phyloP scores from a whole-genome alignment of 2,329 filamentous ascomycete species.

The Fusarium longipes region DNA sequence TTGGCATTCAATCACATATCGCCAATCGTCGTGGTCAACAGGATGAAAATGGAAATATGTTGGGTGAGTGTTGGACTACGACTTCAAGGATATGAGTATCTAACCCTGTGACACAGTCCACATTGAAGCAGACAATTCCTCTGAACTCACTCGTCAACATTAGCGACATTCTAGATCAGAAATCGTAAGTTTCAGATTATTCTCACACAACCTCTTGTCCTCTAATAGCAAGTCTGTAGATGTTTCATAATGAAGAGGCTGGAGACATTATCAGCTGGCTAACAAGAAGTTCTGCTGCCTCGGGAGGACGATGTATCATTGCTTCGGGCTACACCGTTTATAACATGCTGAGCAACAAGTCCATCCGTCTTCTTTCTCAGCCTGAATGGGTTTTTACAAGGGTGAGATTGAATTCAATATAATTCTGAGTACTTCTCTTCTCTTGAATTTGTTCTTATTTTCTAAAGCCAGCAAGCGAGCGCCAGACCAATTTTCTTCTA shows the following conservation, averaged over 20 bases:
- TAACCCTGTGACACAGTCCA: constrained; percentile 57
- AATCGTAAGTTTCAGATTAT: constrained; percentile 57
- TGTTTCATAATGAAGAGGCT: constrained; percentile 76
- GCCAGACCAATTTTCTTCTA: constrained; percentile 67
- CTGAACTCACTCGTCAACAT: constrained; percentile 60
- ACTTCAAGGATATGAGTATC: not conserved
- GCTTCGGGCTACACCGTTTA: constrained; percentile 74
- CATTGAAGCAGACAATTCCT: constrained; percentile 67
- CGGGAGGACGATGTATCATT: constrained; percentile 74
- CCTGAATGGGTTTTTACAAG: constrained; percentile 73
- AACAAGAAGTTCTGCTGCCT: constrained; percentile 67
- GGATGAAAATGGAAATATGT: constrained; percentile 71
- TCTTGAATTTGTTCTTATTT: fast-evolving
- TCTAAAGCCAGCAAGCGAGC: constrained; percentile 47
- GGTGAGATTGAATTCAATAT: no score
- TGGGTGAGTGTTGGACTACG: constrained; percentile 58
- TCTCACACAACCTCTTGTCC: not conserved
- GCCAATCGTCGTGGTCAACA: constrained; percentile 70
- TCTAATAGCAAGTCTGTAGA: constrained; percentile 51
- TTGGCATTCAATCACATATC: constrained; percentile 73
- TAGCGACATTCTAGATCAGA: constrained; percentile 68
- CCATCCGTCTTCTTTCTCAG: constrained; percentile 70
- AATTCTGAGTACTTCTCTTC: not conserved
- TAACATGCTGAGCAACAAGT: constrained; percentile 73
- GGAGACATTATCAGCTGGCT: constrained; percentile 75